Percentiles rank a stretch among this genome's conserved stretches.
These are phyloP conservation scores for Kwoniella europaea DNA, from an alignment of 768 basidiomycete species.

Conservation along the genomic window DNA sequence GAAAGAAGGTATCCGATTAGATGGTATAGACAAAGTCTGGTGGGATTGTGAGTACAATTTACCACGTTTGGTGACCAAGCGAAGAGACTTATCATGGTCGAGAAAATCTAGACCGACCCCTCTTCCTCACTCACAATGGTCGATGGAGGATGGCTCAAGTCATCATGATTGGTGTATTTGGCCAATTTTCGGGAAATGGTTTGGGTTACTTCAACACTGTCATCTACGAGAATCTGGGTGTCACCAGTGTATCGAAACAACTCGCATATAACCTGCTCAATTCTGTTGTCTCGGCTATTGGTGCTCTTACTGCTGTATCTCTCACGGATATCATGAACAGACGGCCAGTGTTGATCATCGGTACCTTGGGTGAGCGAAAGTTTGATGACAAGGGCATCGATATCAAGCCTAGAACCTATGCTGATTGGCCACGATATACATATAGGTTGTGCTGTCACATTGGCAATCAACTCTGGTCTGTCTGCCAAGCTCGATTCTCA, in stretches of 20 bases:
- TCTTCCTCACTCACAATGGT: slow-evolving; percentile 39
- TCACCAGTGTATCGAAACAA: slow-evolving; percentile 41
- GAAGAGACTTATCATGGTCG: no score
- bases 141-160: slow-evolving; percentile 61
- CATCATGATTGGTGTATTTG: slow-evolving; percentile 66
- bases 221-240: slow-evolving; percentile 43
- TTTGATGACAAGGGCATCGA: background rate
- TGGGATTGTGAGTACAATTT: slow-evolving; percentile 60
- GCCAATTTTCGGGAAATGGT: slow-evolving; percentile 67
- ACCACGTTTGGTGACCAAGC: no score
- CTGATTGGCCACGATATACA: background rate
- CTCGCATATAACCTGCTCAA: slow-evolving; percentile 59
- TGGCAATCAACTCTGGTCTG: slow-evolving; percentile 36
- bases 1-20: slow-evolving; percentile 63
- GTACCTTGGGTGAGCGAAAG: slow-evolving; percentile 51
- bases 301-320: slow-evolving; percentile 54
- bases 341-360: slow-evolving; percentile 55
- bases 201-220: slow-evolving; percentile 61
- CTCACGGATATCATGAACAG: slow-evolving; percentile 49
- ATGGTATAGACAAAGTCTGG: slow-evolving; percentile 68
- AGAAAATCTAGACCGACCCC: slow-evolving; percentile 21
- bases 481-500: slow-evolving; percentile 20
- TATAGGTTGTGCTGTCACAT: slow-evolving; percentile 17
- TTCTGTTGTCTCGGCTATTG: slow-evolving; percentile 54
- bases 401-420: slow-evolving; percentile 10